Evolutionary conservation across 371 early-diverging fungal species (phyloP).

Genomic region (Mortierella sp.): DNA sequence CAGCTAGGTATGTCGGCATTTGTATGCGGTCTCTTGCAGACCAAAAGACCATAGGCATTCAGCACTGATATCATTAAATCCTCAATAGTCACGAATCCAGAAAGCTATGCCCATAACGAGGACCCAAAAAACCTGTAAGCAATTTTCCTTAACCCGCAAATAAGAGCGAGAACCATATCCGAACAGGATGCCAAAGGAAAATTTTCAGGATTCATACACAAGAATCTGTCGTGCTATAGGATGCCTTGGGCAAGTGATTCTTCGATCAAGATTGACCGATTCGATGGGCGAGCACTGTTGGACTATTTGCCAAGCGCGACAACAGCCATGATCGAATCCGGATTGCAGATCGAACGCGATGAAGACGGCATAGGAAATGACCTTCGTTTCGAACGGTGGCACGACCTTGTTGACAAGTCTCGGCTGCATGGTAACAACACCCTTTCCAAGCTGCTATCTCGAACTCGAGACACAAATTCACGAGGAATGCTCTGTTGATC

Average conservation of each 20-base stretch:
- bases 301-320: slow-evolving; percentile 60
- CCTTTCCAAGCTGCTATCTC: too few relatives aligned
- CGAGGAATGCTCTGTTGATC: background rate
- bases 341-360: slow-evolving; percentile 54
- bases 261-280: slow-evolving; percentile 53
- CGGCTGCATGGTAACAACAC: slow-evolving; percentile 61
- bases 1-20: slow-evolving; percentile 57
- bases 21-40: too few relatives aligned
- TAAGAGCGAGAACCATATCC: too few relatives aligned
- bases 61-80: too few relatives aligned
- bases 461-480: too few relatives aligned
- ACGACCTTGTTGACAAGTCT: slow-evolving; percentile 67
- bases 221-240: slow-evolving; percentile 6
- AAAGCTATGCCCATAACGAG: slow-evolving; percentile 32
- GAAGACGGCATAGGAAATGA: slow-evolving; percentile 60
- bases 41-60: too few relatives aligned
- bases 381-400: slow-evolving; percentile 65
- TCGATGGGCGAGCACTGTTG: slow-evolving; percentile 68
- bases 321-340: slow-evolving; percentile 30
- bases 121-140: slow-evolving; percentile 37
- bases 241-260: slow-evolving; percentile 49
- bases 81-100: slow-evolving; percentile 33
- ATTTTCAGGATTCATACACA: too few relatives aligned
- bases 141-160: too few relatives aligned
- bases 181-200: too few relatives aligned